Evolutionary conservation across 2,329 filamentous ascomycete genomes (phyloP).

Genomic region (Fusarium drepaniforme): DNA sequence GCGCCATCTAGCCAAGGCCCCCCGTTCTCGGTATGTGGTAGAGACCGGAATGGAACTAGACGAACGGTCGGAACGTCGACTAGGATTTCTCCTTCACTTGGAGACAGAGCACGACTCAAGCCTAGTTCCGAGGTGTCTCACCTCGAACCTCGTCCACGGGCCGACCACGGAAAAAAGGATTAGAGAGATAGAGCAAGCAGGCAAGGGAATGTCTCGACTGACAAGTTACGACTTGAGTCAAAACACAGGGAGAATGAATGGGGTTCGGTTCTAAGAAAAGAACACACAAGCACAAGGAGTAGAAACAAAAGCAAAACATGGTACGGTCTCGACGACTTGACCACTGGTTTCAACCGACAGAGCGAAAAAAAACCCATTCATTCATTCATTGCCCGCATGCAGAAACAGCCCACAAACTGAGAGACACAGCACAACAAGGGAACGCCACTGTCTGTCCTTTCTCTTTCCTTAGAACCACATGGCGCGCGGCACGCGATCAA

Average conservation of each 20-base stretch:
- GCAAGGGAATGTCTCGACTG: conserved; percentile 29
- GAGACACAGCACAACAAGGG: conserved; percentile 3
- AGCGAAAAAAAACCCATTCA: too few species aligned
- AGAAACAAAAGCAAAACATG: conserved; percentile 1
- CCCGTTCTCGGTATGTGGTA: conserved; percentile 4
- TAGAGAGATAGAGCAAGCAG: not conserved
- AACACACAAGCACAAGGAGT: not conserved
- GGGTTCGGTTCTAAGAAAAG: not conserved
- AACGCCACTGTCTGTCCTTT: conserved; percentile 7
- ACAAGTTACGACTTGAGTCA: conserved; percentile 23
- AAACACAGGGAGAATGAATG: conserved; percentile 18
- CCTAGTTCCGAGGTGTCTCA: conserved; percentile 4
- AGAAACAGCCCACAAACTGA: conserved; percentile 22
- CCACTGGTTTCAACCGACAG: conserved; percentile 12
- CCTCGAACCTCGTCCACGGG: not conserved
- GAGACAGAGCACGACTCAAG: conserved; percentile 17
- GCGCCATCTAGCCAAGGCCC: not conserved
- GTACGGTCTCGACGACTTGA: not conserved
- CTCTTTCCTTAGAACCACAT: conserved; percentile 4
- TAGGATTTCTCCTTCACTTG: not conserved
- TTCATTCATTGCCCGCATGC: not conserved
- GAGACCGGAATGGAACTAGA: conserved; percentile 18
- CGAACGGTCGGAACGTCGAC: conserved; percentile 13
- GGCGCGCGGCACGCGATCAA: conserved; percentile 39
- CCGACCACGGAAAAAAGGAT: not conserved